phyloP scores from a whole-genome alignment of 106 monocot genomes.

The Narthecium ossifragum region DNA sequence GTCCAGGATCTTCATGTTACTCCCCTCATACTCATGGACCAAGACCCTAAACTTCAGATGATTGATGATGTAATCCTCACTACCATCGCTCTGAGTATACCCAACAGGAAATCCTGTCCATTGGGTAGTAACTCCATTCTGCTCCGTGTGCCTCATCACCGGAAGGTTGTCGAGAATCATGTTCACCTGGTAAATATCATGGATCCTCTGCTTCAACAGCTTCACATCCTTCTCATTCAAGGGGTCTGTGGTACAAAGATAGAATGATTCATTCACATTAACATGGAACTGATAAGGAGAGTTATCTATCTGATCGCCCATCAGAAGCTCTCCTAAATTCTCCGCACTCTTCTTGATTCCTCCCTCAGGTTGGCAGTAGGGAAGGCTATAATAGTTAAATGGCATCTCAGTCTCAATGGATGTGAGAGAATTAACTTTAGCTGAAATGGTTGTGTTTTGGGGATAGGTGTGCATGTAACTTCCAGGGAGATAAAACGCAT shows the following conservation, averaged over 20 bases:
- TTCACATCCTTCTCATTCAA: constrained; percentile 43
- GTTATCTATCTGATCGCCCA: constrained; percentile 5
- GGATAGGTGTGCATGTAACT: background rate
- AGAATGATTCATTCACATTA: constrained; percentile 46
- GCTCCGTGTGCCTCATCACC: constrained; percentile 24
- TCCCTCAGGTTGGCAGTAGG: background rate
- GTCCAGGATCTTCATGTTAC: constrained; percentile 24
- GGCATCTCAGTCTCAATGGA: constrained; percentile 3
- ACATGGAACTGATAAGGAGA: constrained; percentile 18
- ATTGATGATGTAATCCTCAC: constrained; percentile 39
- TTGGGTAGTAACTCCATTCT: constrained; percentile 25
- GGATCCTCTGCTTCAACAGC: constrained; percentile 40
- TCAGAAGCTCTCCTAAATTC: constrained; percentile 2
- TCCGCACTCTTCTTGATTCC: background rate
- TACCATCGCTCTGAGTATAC: constrained; percentile 3
- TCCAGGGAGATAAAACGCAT: constrained; percentile 5
- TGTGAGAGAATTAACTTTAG: constrained; percentile 11
- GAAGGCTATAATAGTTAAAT: constrained; percentile 3
- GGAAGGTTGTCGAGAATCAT: constrained; percentile 68
- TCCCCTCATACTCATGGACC: constrained; percentile 37
- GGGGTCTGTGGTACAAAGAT: constrained; percentile 39
- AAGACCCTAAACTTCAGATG: constrained; percentile 49
- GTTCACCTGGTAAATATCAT: constrained; percentile 51
- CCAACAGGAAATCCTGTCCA: constrained; percentile 58
- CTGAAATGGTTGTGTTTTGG: background rate